Evolutionary conservation across 169 alveolate species (phyloP), one percentile per base, ranked within the genome.

Genomic region (Eimeria tenella): DNA sequence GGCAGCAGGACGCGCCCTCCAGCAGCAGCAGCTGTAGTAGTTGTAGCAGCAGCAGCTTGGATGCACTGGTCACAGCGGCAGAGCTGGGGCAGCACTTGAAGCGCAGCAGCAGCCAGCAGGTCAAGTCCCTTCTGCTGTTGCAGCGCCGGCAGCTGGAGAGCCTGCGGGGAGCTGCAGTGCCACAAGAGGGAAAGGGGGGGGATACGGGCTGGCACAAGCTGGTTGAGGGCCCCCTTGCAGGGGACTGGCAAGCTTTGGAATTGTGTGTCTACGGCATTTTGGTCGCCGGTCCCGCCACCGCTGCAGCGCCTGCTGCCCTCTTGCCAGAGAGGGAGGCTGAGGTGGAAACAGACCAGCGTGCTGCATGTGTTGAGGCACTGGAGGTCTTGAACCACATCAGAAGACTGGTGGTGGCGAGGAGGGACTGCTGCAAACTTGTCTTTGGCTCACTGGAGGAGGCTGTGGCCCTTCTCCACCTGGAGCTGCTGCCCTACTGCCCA

Each of bases 131-230:
- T 8, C 56, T 73, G 55, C 21, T 9, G 42, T 21, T 60, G 65
- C 86, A 50, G 86, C 86, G 50, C 65, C 86, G 49, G 17, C 68
- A 52, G 86, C 86, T 77, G 86, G 65, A 73, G 83, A 25, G 21
- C 8, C 65, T 19, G 65, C 52, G 6, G 62, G 86, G 50, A 49
- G 23, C 62, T 13, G 62, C 15, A 71, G 17, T 0, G 13, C 82
- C 2, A 15, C 73, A 63, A 63, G 68, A 77, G 86, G 65, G 13
- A 63, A n/a, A 50, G 49, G 25, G 86, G 65, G 62, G 52, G 25
- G 86, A 52, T 0, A 63, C 62, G 65, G n/a, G 49, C 17, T 77
- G 86, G 86, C 6, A 49, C 65, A 5, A 11, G 19, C 25, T 77
- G 23, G 68, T 77, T n/a, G 42, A 52, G 63, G 86, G 65, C 65